A percentile compares a stretch with the other conserved stretches of the same genome.
These are phyloP conservation scores for Blastocystis sp. DNA, from an alignment of 352 stramenopile species.

Conservation along the genomic window DNA sequence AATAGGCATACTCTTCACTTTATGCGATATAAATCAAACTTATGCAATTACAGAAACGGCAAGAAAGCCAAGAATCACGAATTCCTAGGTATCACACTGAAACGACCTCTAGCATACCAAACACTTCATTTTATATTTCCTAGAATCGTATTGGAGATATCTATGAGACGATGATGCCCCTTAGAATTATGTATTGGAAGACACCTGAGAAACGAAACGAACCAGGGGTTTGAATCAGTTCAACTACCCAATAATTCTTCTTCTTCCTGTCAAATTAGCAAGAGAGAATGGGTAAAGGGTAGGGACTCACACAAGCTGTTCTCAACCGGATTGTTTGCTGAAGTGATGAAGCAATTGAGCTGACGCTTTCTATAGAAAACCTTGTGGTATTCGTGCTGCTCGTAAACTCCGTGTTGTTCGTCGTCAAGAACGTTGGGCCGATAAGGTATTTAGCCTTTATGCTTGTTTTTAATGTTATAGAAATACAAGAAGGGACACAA, in stretches of 20 bases:
- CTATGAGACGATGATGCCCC: no score
- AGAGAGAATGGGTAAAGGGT: conserved; percentile 34
- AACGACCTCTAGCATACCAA: no score
- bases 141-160: no score
- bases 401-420: conserved; percentile 98
- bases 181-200: no score
- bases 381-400: conserved; percentile 93
- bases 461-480: conserved; percentile 65
- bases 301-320: neutral
- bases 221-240: no score
- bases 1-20: neutral
- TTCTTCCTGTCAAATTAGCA: neutral
- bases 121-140: no score
- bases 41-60: no score
- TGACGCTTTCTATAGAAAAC: conserved; percentile 80
- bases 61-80: no score
- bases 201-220: no score
- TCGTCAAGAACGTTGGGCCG: conserved; percentile 89
- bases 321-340: neutral
- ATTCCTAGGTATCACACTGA: no score
- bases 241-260: neutral
- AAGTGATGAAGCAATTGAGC: neutral
- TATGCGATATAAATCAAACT: neutral
- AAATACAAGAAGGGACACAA: conserved; percentile 99
- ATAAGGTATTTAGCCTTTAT: conserved; percentile 71